Percentiles rank a stretch among this genome's conserved stretches.
phyloP scores from a whole-genome alignment of 1,284 basidiomycete genomes.

The Microbotryum intermedium region DNA sequence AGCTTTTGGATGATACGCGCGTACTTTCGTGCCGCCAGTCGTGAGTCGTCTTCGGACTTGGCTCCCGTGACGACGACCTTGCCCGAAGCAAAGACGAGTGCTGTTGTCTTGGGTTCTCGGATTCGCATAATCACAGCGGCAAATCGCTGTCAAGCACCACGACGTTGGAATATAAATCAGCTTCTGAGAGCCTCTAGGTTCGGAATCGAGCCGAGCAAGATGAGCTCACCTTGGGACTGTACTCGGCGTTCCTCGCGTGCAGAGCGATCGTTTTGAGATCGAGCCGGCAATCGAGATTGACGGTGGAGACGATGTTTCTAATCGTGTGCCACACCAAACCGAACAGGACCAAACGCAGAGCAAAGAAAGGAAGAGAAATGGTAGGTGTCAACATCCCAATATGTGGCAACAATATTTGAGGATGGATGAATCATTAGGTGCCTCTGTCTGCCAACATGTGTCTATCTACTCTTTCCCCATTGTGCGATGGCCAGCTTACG shows the following conservation, averaged over 20 bases:
- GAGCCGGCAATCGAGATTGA: constrained; percentile 92
- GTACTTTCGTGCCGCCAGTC: constrained; percentile 95
- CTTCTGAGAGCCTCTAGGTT: background rate
- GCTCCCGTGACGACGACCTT: constrained; percentile 99
- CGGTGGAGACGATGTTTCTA: constrained; percentile 91
- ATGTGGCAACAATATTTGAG: too few relatives aligned
- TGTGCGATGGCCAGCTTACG: too few relatives aligned
- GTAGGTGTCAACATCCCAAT: too few relatives aligned
- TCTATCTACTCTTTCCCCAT: too few relatives aligned
- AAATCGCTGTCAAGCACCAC: constrained; percentile 66
- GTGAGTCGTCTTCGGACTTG: constrained; percentile 96
- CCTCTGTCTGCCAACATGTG: too few relatives aligned
- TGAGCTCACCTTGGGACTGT: constrained; percentile 93
- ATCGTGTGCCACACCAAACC: background rate
- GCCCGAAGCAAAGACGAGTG: constrained; percentile 97
- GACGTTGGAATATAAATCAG: constrained; percentile 1
- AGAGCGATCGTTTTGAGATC: constrained; percentile 98
- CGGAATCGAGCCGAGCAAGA: background rate
- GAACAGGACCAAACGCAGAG: background rate
- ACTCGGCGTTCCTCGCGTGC: constrained; percentile 97
- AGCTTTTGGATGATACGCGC: constrained; percentile 99
- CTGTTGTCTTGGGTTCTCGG: constrained; percentile 98
- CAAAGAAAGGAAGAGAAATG: too few relatives aligned
- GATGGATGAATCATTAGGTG: too few relatives aligned
- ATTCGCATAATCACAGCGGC: constrained; percentile 99